Evolutionary conservation across 345 rosid genomes (phyloP), one percentile per base, ranked within the genome.

Genomic region (Bruguiera gymnorhiza): DNA sequence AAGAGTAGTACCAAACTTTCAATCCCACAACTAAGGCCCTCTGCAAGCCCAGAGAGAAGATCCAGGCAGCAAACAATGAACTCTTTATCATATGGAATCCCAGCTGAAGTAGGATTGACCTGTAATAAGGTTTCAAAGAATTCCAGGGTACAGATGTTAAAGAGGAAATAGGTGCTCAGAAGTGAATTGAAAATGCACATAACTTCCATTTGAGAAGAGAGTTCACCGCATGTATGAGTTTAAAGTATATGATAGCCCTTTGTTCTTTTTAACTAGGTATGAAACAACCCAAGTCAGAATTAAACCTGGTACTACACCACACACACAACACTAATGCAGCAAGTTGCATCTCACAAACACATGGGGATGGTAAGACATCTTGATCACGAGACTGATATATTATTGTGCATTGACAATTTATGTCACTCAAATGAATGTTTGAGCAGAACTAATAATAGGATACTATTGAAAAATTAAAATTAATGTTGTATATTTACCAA

Each of bases 1-100:
- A 70, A 76, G 64, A 59, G 63, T 55, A 73, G 63, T 87, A 96
- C 99, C 99, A 96, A 82, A 81, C 89, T 87, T 83, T 96, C 98
- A 50, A 96, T 85, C 78, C 92, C 95, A 82, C 90, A 83, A 66
- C 89, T 87, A 76, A 95, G 97, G 70, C 99, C 96, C 78, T 92
- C 99, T 8, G 88, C 77, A 74, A 96, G 90, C 64, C 98, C 99
- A 72, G 99, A 96, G 48, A 96, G 96, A 79, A 96, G 83, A 81
- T 96, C 99, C 71, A 96, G 88, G 56, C 94, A 82, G 76, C 99
- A 96, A 43, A 92, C 97, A 16, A 89, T 79, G 73, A 96, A 92
- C 79, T 92, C 99, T 70, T 84, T 92, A 75, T 96, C 98, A 67
- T 90, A 88, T 67, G 80, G 90, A 79, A 80, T 88, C 67, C 91